Evolutionary conservation across 2,329 filamentous ascomycete genomes (phyloP), one percentile per base, ranked within the genome.

Genomic region (Gaeumannomyces tritici): DNA sequence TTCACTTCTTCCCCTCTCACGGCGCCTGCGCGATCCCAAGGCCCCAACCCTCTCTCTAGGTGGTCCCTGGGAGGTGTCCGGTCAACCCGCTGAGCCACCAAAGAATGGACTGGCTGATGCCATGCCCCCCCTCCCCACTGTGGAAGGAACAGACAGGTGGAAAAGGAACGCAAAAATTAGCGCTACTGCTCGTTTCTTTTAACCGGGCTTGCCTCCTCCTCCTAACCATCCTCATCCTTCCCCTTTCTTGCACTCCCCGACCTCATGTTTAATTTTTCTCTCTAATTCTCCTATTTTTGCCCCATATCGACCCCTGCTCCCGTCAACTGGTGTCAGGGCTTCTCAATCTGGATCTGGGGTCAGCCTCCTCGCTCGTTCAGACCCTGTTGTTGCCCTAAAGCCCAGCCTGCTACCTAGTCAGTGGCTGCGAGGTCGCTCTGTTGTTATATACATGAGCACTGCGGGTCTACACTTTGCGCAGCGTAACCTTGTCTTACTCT

Each of bases 161-260:
- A 27, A 56, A 58, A 58, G 9, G n/a, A 33, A 61, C 42, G 33
- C 59, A 55, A 55, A 51, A 33, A 56, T 61, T 55, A 56, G 59
- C 51, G 59, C 56, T 7, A 12, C 51, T 56, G 28, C 59, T 55
- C 59, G 24, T 61, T 51, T 51, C 42, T 51, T 61, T 61, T 61
- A 61, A 57, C 60, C 60, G 31, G 55, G 55, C 51, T 57, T 21
- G n/a, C 47, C 26, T 61, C 42, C 26, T 59, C 57, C 31, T 59
- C n/a, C 33, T 42, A 26, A 2, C 31, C 31, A 8, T 59, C n/a
- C 33, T 42, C 42, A 15, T 42, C 42, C 13, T 47, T n/a, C 57
- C 42, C 29, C 31, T 6, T n/a, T 59, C n/a, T n/a, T 27, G 24
- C 27, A 26, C 57, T 35, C 27, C 8, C 4, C 57, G 31, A 59